Evolutionary conservation across 2,329 filamentous ascomycete species (phyloP).

Genomic region (Coniella vitis): DNA sequence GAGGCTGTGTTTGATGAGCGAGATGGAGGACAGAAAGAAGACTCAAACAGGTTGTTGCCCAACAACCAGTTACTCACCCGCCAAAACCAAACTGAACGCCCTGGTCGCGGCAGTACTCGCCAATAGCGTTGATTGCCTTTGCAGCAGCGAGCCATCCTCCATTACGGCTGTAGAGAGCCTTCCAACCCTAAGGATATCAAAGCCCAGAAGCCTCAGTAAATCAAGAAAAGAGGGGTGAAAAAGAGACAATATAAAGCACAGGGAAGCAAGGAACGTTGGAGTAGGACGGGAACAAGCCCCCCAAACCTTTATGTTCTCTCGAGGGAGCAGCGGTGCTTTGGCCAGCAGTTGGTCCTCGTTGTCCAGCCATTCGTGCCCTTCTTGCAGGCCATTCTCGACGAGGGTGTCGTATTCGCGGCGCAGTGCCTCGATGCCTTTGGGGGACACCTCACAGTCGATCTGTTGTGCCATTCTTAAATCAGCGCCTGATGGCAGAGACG

Average conservation of each 20-base stretch:
- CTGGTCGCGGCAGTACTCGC: conserved; percentile 28
- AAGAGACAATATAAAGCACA: too few relatives aligned
- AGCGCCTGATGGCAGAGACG: too few relatives aligned
- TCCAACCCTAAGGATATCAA: conserved; percentile 30
- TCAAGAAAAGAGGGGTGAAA: conserved; percentile 5
- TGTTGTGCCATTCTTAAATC: background rate
- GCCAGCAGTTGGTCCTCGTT: conserved; percentile 35
- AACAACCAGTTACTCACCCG: conserved; percentile 23
- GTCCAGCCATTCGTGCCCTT: conserved; percentile 35
- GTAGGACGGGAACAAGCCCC: too few relatives aligned
- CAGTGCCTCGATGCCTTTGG: conserved; percentile 27
- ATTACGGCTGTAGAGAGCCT: conserved; percentile 35
- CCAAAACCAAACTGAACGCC: conserved; percentile 37
- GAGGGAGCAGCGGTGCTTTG: conserved; percentile 32
- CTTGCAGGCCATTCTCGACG: conserved; percentile 29
- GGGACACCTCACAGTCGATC: conserved; percentile 28
- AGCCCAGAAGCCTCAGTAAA: background rate
- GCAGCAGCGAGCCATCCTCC: conserved; percentile 41
- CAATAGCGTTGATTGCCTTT: conserved; percentile 40
- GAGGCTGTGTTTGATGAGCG: too few relatives aligned
- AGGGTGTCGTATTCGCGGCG: conserved; percentile 30
- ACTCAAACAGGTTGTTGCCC: too few relatives aligned
- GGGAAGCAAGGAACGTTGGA: background rate
- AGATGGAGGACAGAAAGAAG: too few relatives aligned
- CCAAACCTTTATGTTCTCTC: conserved; percentile 31